A percentile compares a stretch with the other conserved stretches of the same genome.
phyloP scores from a whole-genome alignment of 2,329 filamentous ascomycete genomes.

The Ophiostoma triangulosporum region DNA sequence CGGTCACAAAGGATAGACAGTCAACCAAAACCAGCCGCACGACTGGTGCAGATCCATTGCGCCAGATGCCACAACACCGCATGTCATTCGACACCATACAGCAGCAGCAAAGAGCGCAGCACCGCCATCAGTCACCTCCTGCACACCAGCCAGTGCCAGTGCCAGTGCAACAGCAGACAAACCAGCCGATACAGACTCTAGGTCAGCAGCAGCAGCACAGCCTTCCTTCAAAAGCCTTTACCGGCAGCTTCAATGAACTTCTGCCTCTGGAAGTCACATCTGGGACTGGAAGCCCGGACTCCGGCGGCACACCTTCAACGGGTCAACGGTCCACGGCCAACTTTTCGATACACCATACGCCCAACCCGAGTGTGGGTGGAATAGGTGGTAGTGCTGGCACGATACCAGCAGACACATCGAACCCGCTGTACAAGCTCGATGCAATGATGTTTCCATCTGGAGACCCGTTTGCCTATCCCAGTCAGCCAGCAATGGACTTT shows the following conservation, averaged over 20 bases:
- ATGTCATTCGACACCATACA: constrained; percentile 18
- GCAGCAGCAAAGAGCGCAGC: constrained; percentile 12
- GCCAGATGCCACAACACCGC: constrained; percentile 13
- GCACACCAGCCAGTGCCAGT: not conserved
- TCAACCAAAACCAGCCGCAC: constrained; percentile 18
- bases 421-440: constrained; percentile 53
- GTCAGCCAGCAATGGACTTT: constrained; percentile 53
- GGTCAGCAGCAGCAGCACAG: constrained; percentile 10
- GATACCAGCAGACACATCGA: constrained; percentile 18
- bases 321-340: constrained; percentile 18
- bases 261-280: constrained; percentile 32
- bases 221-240: constrained; percentile 20
- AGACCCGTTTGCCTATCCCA: constrained; percentile 69
- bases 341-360: constrained; percentile 15
- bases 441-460: constrained; percentile 70
- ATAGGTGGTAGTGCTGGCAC: not conserved
- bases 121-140: not conserved
- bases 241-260: constrained; percentile 30
- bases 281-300: constrained; percentile 26
- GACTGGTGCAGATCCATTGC: constrained; percentile 9
- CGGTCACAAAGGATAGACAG: constrained; percentile 13
- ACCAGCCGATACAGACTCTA: too few relatives aligned
- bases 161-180: constrained; percentile 1
- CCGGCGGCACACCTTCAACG: constrained; percentile 20
- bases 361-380: not conserved